Base-by-base conservation (phyloP, 2,329 filamentous ascomycete species). In the Lecanicillium sp. region DNA sequence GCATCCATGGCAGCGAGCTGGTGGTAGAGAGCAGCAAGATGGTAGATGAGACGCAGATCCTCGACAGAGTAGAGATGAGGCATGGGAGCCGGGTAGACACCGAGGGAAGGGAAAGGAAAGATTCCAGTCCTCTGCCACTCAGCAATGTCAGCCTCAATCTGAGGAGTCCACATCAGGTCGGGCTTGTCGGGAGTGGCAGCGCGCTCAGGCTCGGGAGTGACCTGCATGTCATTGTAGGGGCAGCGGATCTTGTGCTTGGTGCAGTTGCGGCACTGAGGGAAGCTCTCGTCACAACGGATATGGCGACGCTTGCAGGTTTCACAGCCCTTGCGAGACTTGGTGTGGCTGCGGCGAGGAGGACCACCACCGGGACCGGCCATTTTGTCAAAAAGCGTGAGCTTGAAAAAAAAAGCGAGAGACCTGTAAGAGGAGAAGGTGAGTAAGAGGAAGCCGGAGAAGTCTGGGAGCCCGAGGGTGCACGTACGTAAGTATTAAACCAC, bases 191-290 rank as follows among this genome's bases (percentile, higher is more conserved):
- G 80, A 35, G 74, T 72, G 30, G 78, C 74, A 42, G 78, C 75
- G 56, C 79, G 73, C 56, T 81, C 77, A 57, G 80, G 74, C 56
- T 86, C 83, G 46, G 64, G 59, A 50, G 84, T 76, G 38, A 80
- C 75, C 41, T 86, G 80, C 62, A 84, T 83, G 64, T 97, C 90
- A 77, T 95, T 94, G 73, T 97, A 98, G 59, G 95, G 93, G 70
- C 93, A 98, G 61, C 90, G 87, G 60, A 94, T 93, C 72, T 96
- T 95, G 72, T 98, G 93, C 72, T 97, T 98, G 53, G 91, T 96
- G 71, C 93, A 98, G 70, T 98, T 98, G 62, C 89, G 89, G 73
- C 91, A 98, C 79, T 98, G 93, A 44, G 93, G 93, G 62, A 95
- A 96, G 58, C 83, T 95, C 68, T 98, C 93, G 64, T 98, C 93